phyloP scores from a whole-genome alignment of 345 rosid species.

The Populus euphratica region DNA sequence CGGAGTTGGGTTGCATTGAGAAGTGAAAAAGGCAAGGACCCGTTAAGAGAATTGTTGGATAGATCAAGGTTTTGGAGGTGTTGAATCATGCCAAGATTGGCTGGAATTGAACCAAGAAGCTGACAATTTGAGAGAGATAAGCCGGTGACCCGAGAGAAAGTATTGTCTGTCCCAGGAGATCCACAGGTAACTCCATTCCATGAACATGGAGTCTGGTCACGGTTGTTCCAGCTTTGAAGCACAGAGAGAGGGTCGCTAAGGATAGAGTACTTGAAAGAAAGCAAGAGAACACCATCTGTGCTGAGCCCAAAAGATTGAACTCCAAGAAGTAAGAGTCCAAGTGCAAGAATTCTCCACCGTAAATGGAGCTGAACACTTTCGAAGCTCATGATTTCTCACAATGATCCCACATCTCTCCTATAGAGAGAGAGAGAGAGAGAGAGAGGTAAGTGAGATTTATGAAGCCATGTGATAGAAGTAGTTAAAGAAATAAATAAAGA shows the following conservation, averaged over 20 bases:
- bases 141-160: conserved; percentile 45
- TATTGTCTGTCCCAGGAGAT: conserved; percentile 22
- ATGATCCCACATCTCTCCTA: conserved; percentile 37
- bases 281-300: conserved; percentile 73
- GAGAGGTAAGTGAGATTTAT: conserved; percentile 33
- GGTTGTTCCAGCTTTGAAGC: conserved; percentile 55
- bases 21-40: conserved; percentile 61
- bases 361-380: conserved; percentile 30
- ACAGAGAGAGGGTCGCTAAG: conserved; percentile 59
- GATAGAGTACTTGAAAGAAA: conserved; percentile 70
- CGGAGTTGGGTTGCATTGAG: conserved; percentile 56
- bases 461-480: conserved; percentile 46
- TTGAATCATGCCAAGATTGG: conserved; percentile 55
- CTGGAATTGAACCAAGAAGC: conserved; percentile 69
- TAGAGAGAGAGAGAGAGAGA: conserved; percentile 5
- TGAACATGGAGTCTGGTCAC: conserved; percentile 64
- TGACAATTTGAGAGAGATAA: conserved; percentile 61
- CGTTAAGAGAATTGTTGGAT: conserved; percentile 75
- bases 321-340: conserved; percentile 7
- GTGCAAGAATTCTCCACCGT: conserved; percentile 28
- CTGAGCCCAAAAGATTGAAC: conserved; percentile 39
- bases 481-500: conserved; percentile 6
- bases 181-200: conserved; percentile 79
- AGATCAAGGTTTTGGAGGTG: conserved; percentile 62
- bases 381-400: conserved; percentile 43